phyloP scores from a whole-genome alignment of 176 grass and related monocot genomes.

The Oryza meridionalis region DNA sequence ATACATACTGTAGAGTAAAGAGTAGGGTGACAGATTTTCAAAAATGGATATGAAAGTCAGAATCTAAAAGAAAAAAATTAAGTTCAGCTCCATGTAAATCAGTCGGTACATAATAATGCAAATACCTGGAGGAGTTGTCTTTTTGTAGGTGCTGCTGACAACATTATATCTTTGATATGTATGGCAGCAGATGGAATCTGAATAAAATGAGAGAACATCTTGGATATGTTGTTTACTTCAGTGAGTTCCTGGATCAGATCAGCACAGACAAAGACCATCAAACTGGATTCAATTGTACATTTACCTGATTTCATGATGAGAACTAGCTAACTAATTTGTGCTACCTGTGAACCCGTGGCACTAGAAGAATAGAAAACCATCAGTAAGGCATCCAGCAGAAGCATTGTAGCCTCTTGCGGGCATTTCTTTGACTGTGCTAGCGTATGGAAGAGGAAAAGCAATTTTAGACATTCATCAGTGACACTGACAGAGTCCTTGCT shows the following conservation, averaged over 20 bases:
- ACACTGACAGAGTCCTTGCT: constrained; percentile 68
- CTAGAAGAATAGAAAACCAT: constrained; percentile 73
- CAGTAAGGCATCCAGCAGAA: constrained; percentile 80
- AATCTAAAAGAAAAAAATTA: constrained; percentile 17
- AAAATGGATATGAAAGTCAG: constrained; percentile 25
- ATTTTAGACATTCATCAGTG: constrained; percentile 80
- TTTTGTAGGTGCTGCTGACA: constrained; percentile 66
- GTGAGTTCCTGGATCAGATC: constrained; percentile 64
- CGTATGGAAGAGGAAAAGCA: constrained; percentile 82
- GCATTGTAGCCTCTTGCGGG: constrained; percentile 61
- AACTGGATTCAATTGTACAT: background rate
- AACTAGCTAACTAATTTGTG: constrained; percentile 19
- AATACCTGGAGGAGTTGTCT: constrained; percentile 81
- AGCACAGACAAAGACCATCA: constrained; percentile 21
- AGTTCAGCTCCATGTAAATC: background rate
- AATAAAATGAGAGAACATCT: constrained; percentile 89
- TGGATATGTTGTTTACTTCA: constrained; percentile 75
- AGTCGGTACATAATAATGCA: constrained; percentile 26
- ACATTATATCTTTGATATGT: constrained; percentile 88
- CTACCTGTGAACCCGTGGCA: constrained; percentile 65
- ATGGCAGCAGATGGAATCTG: constrained; percentile 77
- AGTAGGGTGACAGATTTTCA: constrained; percentile 9
- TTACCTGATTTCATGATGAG: constrained; percentile 3
- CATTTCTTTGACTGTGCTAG: constrained; percentile 65
- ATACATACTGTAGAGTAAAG: background rate